A percentile compares a stretch with the other conserved stretches of the same genome.
Conservation (phyloP, 1,139 yeast genomes). For the Suhomyces terraborum region DNA sequence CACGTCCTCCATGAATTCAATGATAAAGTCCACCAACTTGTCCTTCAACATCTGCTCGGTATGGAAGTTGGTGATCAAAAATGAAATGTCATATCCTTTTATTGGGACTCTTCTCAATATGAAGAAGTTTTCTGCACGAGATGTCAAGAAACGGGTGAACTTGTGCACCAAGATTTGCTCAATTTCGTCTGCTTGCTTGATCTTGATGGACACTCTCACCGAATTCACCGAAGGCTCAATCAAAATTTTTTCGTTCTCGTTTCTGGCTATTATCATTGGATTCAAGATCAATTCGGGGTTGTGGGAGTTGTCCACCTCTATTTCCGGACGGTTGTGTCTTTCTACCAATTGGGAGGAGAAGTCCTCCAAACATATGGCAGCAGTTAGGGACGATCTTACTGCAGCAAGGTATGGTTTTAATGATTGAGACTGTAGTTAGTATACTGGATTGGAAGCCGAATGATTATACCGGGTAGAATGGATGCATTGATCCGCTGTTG, state of each 20-base stretch:
- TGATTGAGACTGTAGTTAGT: conserved; percentile 69
- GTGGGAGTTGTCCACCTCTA: conserved; percentile 67
- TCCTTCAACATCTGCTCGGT: conserved; percentile 95
- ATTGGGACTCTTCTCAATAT: conserved; percentile 91
- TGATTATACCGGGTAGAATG: background rate
- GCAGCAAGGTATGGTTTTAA: conserved; percentile 93
- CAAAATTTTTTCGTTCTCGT: conserved; percentile 88
- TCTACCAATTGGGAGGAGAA: conserved; percentile 95
- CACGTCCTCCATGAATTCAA: conserved; percentile 98
- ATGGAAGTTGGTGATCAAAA: conserved; percentile 89
- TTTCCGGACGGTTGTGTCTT: conserved; percentile 96
- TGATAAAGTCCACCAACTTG: conserved; percentile 92
- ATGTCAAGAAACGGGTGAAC: conserved; percentile 89
- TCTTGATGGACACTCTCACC: conserved; percentile 82
- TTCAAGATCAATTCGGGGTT: conserved; percentile 83
- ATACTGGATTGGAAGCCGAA: background rate
- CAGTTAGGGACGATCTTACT: conserved; percentile 89
- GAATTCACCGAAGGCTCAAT: conserved; percentile 95
- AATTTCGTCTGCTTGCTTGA: conserved; percentile 97
- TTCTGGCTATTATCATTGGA: conserved; percentile 88
- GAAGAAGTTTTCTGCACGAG: conserved; percentile 92
- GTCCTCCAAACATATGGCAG: conserved; percentile 92
- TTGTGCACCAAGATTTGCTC: conserved; percentile 92
- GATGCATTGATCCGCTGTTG: conserved; percentile 1
- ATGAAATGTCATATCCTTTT: conserved; percentile 89